Evolutionary conservation across 2,329 filamentous ascomycete genomes (phyloP).

Genomic region (Hypoxylon sp.): DNA sequence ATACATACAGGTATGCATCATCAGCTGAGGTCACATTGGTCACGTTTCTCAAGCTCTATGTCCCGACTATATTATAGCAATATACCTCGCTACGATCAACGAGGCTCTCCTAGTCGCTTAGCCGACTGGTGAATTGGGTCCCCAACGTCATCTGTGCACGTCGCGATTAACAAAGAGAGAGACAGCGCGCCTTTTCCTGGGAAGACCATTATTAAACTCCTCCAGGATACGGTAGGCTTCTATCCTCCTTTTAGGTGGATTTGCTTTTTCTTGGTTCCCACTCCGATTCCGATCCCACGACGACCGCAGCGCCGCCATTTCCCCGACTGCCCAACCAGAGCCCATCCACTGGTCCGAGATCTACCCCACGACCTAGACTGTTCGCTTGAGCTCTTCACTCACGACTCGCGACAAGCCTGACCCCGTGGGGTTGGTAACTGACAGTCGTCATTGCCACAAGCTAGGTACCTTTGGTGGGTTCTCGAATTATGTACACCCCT

Average conservation of each 20-base stretch:
- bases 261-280: conserved; percentile 23
- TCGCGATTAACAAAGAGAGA: conserved; percentile 27
- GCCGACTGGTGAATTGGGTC: conserved; percentile 19
- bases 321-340: conserved; percentile 53
- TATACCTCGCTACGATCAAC: conserved; percentile 39
- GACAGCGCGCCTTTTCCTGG: conserved; percentile 9
- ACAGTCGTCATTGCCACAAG: conserved; percentile 37
- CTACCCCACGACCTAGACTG: conserved; percentile 47
- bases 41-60: conserved; percentile 39
- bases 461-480: conserved; percentile 37
- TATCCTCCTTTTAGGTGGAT: conserved; percentile 29
- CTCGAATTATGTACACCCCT: conserved; percentile 30
- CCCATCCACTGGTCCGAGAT: conserved; percentile 54
- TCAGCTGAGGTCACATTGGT: conserved; percentile 44
- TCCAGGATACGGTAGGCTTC: conserved; percentile 24
- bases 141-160: conserved; percentile 17
- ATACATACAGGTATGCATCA: conserved; percentile 32
- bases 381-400: conserved; percentile 27
- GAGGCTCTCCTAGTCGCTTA: conserved; percentile 33
- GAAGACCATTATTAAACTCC: conserved; percentile 24
- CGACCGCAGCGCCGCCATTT: conserved; percentile 46
- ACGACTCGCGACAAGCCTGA: conserved; percentile 42
- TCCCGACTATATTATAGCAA: conserved; percentile 37
- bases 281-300: conserved; percentile 34
- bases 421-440: conserved; percentile 47